Evolutionary conservation across 192 early-diverging fungal species (phyloP), one percentile per base, ranked within the genome.

Genomic region (Coemansia sp.): DNA sequence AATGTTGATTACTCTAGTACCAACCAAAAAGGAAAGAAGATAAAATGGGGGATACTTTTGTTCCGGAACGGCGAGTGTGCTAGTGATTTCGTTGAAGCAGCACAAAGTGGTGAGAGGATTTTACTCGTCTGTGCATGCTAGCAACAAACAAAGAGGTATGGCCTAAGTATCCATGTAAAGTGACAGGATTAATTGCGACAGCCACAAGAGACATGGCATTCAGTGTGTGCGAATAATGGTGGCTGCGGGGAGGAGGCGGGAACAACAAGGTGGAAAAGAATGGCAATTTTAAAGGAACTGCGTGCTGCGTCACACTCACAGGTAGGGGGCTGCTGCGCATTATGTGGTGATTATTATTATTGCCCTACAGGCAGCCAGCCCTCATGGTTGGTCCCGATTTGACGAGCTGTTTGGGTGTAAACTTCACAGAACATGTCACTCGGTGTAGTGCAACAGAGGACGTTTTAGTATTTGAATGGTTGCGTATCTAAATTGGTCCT

Each of bases 401-500:
- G 45, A 48, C 20, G 9, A 22, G 45, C 45, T 48, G 23, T 25
- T 22, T 25, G 45, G 20, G 2, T 48, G 5, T 10, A 25, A 6
- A 25, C 14, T 54, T 30, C 30, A 54, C n/a, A 33, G 28, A 54
- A 30, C 29, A 54, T 33, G 27, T 19, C 17, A n/a, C 27, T 17
- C n/a, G 52, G 52, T 54, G 29, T 54, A 54, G 52, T 54, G 52
- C 52, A 19, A 44, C 10, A n/a, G n/a, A n/a, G n/a, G n/a, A n/a
- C n/a, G n/a, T n/a, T n/a, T n/a, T n/a, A n/a, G n/a, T n/a, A n/a
- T n/a, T n/a, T n/a, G n/a, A n/a, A n/a, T n/a, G n/a, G n/a, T n/a
- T n/a, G n/a, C n/a, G n/a, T n/a, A n/a, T n/a, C n/a, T n/a, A n/a
- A n/a, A n/a, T n/a, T n/a, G n/a, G n/a, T n/a, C n/a, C n/a, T n/a